Conservation (phyloP, 1,284 basidiomycete genomes). For the Heterobasidion irregulare region DNA sequence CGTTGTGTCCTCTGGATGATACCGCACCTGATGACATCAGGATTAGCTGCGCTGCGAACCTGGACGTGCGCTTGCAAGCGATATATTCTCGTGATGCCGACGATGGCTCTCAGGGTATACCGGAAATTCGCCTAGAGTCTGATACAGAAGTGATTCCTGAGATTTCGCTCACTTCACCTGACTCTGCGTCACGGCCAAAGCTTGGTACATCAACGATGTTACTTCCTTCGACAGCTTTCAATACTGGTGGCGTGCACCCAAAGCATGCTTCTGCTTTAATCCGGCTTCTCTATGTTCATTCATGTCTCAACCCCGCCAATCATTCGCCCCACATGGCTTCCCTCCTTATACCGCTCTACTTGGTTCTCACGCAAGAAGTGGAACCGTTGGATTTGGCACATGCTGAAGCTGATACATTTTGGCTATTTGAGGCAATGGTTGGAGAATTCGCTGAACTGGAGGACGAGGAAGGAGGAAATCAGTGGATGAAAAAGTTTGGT, state of each 20-base stretch:
- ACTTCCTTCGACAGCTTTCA: slow-evolving; percentile 38
- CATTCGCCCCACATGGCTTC: slow-evolving; percentile 60
- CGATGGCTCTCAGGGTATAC: slow-evolving; percentile 4
- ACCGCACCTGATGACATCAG: slow-evolving; percentile 36
- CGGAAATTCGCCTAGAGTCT: slow-evolving; percentile 11
- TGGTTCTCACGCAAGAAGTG: slow-evolving; percentile 50
- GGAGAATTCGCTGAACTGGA: slow-evolving; percentile 66
- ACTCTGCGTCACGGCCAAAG: slow-evolving; percentile 17
- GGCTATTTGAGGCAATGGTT: slow-evolving; percentile 68
- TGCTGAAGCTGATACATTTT: slow-evolving; percentile 73
- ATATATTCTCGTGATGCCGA: slow-evolving; percentile 27
- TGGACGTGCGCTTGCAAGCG: slow-evolving; percentile 44
- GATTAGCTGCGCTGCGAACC: slow-evolving; percentile 39
- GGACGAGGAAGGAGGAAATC: slow-evolving; percentile 49
- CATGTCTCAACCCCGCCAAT: slow-evolving; percentile 63
- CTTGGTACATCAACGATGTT: slow-evolving; percentile 34
- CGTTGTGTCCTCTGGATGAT: slow-evolving; percentile 47
- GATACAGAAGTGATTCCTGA: slow-evolving; percentile 28
- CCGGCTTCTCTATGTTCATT: slow-evolving; percentile 68
- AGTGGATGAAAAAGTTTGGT: slow-evolving; percentile 59
- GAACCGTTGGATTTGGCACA: slow-evolving; percentile 54
- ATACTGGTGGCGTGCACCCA: slow-evolving; percentile 40
- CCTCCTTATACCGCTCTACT: slow-evolving; percentile 61
- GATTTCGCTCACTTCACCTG: slow-evolving; percentile 22
- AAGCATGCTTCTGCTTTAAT: slow-evolving; percentile 58